Conservation (phyloP, 371 early-diverging fungal species). For the Blakeslea trispora region DNA sequence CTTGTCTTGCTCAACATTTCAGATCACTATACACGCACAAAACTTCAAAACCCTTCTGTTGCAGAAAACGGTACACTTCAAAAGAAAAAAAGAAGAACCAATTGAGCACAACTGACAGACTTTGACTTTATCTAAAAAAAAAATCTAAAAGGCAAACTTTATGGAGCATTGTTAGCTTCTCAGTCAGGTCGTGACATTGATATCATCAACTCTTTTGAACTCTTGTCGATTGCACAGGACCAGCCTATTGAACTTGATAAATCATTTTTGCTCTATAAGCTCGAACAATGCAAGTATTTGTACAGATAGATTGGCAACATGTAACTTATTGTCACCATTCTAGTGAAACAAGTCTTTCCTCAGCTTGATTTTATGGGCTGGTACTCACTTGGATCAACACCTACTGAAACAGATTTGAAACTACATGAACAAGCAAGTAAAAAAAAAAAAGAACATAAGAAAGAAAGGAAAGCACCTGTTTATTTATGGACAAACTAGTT, state of each 20-base stretch:
- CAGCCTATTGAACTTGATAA: conserved; percentile 53
- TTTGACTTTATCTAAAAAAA: too few species aligned
- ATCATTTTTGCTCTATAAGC: conserved; percentile 67
- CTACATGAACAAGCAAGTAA: conserved; percentile 72
- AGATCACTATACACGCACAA: conserved; percentile 80
- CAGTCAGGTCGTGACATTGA: conserved; percentile 83
- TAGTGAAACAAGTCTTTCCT: conserved; percentile 86
- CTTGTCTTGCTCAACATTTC: conserved; percentile 84
- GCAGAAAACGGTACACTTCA: conserved; percentile 35
- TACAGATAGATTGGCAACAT: neutral
- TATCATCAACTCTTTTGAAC: conserved; percentile 82
- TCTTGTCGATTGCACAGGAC: conserved; percentile 49
- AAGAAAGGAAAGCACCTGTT: neutral
- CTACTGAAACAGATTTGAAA: conserved; percentile 63
- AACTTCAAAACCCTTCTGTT: conserved; percentile 56
- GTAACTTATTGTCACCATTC: neutral
- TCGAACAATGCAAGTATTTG: conserved; percentile 69
- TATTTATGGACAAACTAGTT: conserved; percentile 54
- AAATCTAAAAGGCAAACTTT: conserved; percentile 58
- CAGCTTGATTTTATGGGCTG: conserved; percentile 84
- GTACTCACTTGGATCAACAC: conserved; percentile 73
- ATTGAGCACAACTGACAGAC: neutral
- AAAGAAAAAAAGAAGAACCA: neutral
- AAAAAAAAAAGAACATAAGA: too few species aligned
- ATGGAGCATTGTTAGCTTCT: conserved; percentile 83